Conservation (phyloP, 169 alveolate genomes). For the Plasmodium adleri region DNA sequence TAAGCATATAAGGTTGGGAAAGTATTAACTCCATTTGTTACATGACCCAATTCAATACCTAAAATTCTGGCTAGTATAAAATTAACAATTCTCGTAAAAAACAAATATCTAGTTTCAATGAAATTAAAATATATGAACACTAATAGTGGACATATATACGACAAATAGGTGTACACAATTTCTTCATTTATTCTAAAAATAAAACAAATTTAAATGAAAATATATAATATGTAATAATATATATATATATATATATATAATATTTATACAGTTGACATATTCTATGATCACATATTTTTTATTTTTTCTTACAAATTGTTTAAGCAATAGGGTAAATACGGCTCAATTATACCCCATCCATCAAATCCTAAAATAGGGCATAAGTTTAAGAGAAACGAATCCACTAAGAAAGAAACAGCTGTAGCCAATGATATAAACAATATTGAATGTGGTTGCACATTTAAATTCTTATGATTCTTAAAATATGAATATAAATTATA, state of each 20-base stretch:
- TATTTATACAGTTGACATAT: no score
- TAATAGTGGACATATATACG: constrained; percentile 57
- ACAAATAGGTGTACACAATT: constrained; percentile 67
- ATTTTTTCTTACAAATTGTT: constrained; percentile 40
- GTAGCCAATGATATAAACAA: constrained; percentile 69
- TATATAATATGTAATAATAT: neutral
- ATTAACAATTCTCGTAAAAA: constrained; percentile 60
- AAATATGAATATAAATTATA: constrained; percentile 45
- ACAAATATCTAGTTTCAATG: constrained; percentile 57
- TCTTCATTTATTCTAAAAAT: constrained; percentile 68
- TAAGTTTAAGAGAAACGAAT: constrained; percentile 61
- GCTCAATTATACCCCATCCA: constrained; percentile 74
- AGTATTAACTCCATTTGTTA: constrained; percentile 33
- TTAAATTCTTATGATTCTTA: constrained; percentile 46
- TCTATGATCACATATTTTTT: neutral
- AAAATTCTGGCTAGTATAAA: constrained; percentile 31
- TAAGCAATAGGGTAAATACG: constrained; percentile 64
- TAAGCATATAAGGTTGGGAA: constrained; percentile 67
- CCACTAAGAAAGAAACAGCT: constrained; percentile 62
- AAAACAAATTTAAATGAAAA: neutral
- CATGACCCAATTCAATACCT: constrained; percentile 56
- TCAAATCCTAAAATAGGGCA: constrained; percentile 72
- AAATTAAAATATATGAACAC: constrained; percentile 71
- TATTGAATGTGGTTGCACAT: constrained; percentile 37
- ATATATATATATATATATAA: neutral